A percentile compares a stretch with the other conserved stretches of the same genome.
These are phyloP conservation scores for Fusarium pseudocircinatum DNA, from an alignment of 2,329 filamentous ascomycete genomes.

Conservation along the genomic window DNA sequence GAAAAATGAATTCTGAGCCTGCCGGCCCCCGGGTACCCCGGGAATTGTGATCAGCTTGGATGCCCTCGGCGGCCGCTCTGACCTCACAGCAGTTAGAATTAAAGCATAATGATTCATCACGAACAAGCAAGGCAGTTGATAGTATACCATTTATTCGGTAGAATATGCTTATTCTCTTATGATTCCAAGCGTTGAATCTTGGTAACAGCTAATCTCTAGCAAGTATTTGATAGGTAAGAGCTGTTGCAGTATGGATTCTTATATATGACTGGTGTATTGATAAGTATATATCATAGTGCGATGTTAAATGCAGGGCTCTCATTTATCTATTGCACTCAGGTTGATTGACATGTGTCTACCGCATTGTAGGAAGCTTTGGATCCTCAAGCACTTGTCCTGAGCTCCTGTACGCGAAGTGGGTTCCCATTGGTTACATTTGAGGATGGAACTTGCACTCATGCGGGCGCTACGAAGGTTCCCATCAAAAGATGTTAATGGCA, in stretches of 20 bases:
- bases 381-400: neutral
- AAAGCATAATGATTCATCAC: neutral
- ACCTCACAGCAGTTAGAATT: neutral
- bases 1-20: no score
- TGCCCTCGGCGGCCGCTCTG: neutral
- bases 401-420: neutral
- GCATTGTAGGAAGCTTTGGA: neutral
- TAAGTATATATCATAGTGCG: neutral
- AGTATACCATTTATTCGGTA: neutral
- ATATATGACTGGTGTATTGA: no score
- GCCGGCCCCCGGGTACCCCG: no score
- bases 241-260: no score
- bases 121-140: neutral
- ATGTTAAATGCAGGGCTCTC: neutral
- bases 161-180: neutral
- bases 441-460: no score
- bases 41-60: neutral
- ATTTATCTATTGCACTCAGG: no score
- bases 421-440: neutral
- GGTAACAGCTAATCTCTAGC: neutral
- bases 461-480: neutral
- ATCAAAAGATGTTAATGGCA: neutral
- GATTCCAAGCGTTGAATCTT: neutral
- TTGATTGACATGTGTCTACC: rapidly evolving
- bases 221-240: neutral